Evolutionary conservation across 805 yeast genomes (phyloP), one percentile per base, ranked within the genome.

Genomic region (Saccharomycopsis selenospora): DNA sequence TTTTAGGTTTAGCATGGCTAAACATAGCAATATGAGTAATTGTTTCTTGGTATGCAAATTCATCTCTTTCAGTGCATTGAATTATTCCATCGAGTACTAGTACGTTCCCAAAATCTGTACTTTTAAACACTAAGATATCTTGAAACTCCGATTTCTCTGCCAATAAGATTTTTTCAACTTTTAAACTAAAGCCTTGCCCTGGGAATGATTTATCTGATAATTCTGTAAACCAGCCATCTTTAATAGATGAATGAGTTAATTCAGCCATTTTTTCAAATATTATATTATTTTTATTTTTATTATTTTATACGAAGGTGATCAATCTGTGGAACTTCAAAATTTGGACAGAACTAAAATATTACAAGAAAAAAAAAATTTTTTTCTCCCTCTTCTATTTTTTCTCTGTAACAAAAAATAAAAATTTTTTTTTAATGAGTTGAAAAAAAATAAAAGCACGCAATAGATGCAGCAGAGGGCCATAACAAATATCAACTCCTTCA

Each of bases 41-140:
- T 80, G 87, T 79, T 63, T 89, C 97, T 67, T 89, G 97, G 65
- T 89, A 89, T 10, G 95, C 45, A 65, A 86, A 89, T 64, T 89
- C 97, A 65, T 90, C 97, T 50, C 88, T 72, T 63, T 90, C 97
- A 0, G 95, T 84, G 54, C 89, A 89, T 67, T 89, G 97, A 48
- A 89, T 77, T 26, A 86, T 86, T 5, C 96, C 96, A 63, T 90
- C 95, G 36, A 89, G 72, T 0, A 87, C 96, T 41, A 89, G 70
- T 6, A 90, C 96, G 60, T 88, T 89, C 24, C 96, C 97, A 60
- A 81, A 89, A 43, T 75, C 72, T 11, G 80, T 67, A 45, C 90
- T 81, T 60, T 82, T 73, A 64, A 89, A 90, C 17, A 89, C 82
- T 43, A 88, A 70, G 30, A 84, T 83, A 61, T 88, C 95, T 66